Evolutionary conservation across 2,329 filamentous ascomycete species (phyloP).

Genomic region (Botrytis sinoallii): DNA sequence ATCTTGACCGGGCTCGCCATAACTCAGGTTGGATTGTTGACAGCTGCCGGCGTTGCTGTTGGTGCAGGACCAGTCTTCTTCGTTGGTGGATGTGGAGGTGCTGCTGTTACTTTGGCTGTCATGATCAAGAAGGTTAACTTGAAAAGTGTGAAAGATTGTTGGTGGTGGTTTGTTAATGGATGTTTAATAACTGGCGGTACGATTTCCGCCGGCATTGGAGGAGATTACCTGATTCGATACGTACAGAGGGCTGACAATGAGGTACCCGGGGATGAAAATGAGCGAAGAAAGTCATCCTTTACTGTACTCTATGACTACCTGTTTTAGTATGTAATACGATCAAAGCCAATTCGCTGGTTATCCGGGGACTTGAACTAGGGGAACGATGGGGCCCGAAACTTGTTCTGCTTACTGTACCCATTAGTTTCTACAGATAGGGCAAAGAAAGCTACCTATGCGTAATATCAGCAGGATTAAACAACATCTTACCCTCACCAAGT

Average conservation of each 20-base stretch:
- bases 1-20: conserved; percentile 69
- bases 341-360: neutral
- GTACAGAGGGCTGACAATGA: conserved; percentile 26
- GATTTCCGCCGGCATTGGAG: conserved; percentile 56
- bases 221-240: conserved; percentile 57
- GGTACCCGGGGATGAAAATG: neutral
- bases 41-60: conserved; percentile 63
- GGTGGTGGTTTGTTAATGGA: conserved; percentile 75
- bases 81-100: conserved; percentile 63
- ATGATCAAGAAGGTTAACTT: conserved; percentile 68
- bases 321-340: neutral
- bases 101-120: conserved; percentile 55
- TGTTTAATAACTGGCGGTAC: conserved; percentile 65
- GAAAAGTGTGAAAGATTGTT: conserved; percentile 64
- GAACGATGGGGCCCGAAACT: neutral
- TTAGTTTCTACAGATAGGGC: too few species aligned
- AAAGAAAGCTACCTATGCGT: neutral
- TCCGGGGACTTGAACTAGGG: too few species aligned
- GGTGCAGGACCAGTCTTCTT: conserved; percentile 70
- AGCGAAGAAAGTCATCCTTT: conserved; percentile 16
- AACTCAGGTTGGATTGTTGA: conserved; percentile 66
- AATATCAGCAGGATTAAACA: neutral
- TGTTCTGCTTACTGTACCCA: neutral
- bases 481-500: neutral
- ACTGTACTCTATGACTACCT: conserved; percentile 14